A percentile compares a stretch with the other conserved stretches of the same genome.
These are phyloP conservation scores for Talaromyces sp. DNA, from an alignment of 2,329 filamentous ascomycete genomes.

Conservation along the genomic window DNA sequence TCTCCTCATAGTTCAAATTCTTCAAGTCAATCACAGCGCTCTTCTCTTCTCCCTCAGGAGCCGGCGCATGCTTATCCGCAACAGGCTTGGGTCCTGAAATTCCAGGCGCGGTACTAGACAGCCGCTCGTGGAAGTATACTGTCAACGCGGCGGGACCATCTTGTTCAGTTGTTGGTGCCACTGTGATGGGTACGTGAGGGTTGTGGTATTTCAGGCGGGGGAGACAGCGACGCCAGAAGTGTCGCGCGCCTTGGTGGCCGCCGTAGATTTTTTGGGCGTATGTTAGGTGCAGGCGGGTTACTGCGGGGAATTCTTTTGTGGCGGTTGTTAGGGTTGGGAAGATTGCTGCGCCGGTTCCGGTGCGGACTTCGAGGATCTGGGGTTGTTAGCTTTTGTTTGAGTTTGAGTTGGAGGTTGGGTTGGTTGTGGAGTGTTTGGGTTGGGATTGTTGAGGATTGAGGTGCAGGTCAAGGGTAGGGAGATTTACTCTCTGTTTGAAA, in stretches of 20 bases:
- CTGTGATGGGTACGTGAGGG: conserved; percentile 78
- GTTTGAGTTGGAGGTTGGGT: too few species aligned
- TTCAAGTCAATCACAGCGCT: conserved; percentile 43
- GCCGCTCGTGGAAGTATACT: conserved; percentile 44
- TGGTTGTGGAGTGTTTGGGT: not conserved
- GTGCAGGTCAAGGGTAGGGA: not conserved
- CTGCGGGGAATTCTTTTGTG: conserved; percentile 39
- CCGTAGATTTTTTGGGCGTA: conserved; percentile 48
- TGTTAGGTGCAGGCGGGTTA: conserved; percentile 48
- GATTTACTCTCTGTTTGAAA: not conserved
- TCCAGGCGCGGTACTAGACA: conserved; percentile 31
- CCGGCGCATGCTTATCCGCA: conserved; percentile 39
- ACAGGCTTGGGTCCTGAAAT: conserved; percentile 26
- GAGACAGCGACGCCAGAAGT: conserved; percentile 84
- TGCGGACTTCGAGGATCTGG: conserved; percentile 69
- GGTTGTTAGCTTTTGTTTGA: conserved; percentile 7
- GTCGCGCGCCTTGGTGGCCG: conserved; percentile 58
- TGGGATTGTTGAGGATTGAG: not conserved
- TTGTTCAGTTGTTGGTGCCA: conserved; percentile 68
- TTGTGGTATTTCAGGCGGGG: conserved; percentile 94
- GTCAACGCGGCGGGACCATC: conserved; percentile 42
- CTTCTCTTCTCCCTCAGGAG: conserved; percentile 34
- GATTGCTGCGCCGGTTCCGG: conserved; percentile 80
- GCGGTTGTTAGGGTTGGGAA: conserved; percentile 58
- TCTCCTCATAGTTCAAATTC: conserved; percentile 42